Conservation (phyloP, 768 basidiomycete species). For the Suillus paluster region DNA sequence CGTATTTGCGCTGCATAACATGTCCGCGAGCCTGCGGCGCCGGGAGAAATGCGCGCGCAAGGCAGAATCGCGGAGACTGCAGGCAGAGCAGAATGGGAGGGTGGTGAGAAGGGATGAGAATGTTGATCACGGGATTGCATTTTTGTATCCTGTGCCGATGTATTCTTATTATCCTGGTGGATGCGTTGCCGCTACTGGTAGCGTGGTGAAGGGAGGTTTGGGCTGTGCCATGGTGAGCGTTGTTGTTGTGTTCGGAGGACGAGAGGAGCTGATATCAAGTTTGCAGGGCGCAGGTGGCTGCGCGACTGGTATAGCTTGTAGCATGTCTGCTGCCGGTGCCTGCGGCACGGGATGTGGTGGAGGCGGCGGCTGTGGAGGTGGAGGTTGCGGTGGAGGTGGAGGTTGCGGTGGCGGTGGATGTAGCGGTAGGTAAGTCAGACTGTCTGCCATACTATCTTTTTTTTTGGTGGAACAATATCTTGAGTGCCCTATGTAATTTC, state of each 20-base stretch:
- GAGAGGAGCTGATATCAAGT: neutral
- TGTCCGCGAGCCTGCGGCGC: conserved; percentile 22
- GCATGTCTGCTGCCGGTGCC: conserved; percentile 16
- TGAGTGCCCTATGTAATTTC: neutral
- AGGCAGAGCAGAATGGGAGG: conserved; percentile 29
- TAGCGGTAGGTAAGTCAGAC: neutral
- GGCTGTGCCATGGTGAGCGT: conserved; percentile 11
- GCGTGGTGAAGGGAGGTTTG: conserved; percentile 3
- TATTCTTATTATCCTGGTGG: conserved; percentile 29
- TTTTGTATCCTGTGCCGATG: conserved; percentile 45
- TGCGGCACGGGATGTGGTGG: conserved; percentile 7
- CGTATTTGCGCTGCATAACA: conserved; percentile 40
- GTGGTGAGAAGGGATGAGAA: conserved; percentile 9
- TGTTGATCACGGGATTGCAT: conserved; percentile 36
- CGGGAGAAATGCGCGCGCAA: conserved; percentile 29
- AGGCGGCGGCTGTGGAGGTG: conserved; percentile 29
- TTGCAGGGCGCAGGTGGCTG: conserved; percentile 5
- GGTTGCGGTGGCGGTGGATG: neutral
- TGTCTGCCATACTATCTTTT: neutral
- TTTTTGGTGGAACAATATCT: no score
- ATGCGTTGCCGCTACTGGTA: conserved; percentile 14
- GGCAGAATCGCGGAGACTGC: conserved; percentile 27
- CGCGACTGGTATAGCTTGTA: neutral
- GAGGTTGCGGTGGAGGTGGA: conserved; percentile 20
- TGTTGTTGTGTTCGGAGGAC: neutral